Evolutionary conservation across 345 rosid species (phyloP).

Genomic region (Lumnitzera littorea): DNA sequence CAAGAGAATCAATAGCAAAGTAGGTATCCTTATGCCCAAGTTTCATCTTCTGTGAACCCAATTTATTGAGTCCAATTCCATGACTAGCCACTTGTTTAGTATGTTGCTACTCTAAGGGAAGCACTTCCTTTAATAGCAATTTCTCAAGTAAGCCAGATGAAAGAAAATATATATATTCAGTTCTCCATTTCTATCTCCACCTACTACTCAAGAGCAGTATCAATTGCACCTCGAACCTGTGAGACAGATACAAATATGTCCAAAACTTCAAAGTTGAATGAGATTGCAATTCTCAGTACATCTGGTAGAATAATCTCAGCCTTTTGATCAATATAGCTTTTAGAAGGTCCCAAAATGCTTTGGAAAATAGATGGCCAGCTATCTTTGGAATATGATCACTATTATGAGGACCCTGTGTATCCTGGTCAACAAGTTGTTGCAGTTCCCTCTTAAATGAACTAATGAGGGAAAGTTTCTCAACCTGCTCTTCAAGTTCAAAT

Average conservation of each 20-base stretch:
- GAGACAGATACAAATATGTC: constrained; percentile 77
- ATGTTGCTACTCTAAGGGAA: too few species aligned
- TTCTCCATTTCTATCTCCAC: constrained; percentile 65
- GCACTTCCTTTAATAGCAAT: too few species aligned
- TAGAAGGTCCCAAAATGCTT: constrained; percentile 44
- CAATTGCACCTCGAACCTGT: constrained; percentile 70
- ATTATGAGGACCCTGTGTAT: constrained; percentile 22
- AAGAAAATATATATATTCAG: too few species aligned
- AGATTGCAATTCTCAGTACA: constrained; percentile 56
- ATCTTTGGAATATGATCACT: constrained; percentile 31
- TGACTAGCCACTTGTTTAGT: too few species aligned
- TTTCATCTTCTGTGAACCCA: too few species aligned
- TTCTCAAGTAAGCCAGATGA: too few species aligned
- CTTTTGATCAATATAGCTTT: constrained; percentile 52
- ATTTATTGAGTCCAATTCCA: too few species aligned
- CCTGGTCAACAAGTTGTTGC: constrained; percentile 34
- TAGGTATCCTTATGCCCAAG: too few species aligned
- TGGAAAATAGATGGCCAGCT: constrained; percentile 55
- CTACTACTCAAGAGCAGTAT: constrained; percentile 66
- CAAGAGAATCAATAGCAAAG: too few species aligned
- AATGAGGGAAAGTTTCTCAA: constrained; percentile 18
- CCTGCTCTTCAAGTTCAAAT: too few species aligned
- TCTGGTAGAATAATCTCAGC: constrained; percentile 59
- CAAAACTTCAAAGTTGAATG: constrained; percentile 65
- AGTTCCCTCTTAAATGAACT: constrained; percentile 53